phyloP scores from a whole-genome alignment of 2,329 filamentous ascomycete species.

The Nemania serpens region DNA sequence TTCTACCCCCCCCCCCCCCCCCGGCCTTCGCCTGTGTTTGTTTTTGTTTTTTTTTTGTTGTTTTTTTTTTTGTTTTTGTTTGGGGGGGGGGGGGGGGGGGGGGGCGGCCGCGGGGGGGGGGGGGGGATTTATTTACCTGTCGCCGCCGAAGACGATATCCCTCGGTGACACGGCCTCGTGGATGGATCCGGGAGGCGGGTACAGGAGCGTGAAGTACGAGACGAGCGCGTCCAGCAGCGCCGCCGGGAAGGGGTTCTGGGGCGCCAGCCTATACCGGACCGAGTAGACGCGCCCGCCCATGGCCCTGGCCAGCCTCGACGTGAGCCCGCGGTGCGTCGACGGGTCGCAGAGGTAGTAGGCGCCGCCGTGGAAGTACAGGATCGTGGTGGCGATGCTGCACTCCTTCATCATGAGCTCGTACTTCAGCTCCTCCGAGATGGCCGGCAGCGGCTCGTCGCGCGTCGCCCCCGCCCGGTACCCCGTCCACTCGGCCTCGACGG shows the following conservation, averaged over 20 bases:
- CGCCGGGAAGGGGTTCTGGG: constrained; percentile 74
- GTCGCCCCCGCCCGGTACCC: constrained; percentile 65
- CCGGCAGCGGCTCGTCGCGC: constrained; percentile 55
- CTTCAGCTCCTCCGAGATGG: constrained; percentile 65
- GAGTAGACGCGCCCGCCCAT: constrained; percentile 71
- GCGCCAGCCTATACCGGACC: constrained; percentile 75
- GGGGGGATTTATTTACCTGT: constrained; percentile 65
- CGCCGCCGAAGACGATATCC: constrained; percentile 73
- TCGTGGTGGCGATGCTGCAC: constrained; percentile 62
- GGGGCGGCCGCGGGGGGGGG: too few relatives aligned
- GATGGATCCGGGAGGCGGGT: constrained; percentile 69
- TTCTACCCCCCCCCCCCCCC: too few relatives aligned
- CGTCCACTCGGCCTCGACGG: constrained; percentile 77
- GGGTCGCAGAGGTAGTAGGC: constrained; percentile 77
- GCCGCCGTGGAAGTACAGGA: constrained; percentile 78
- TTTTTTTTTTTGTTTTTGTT: too few relatives aligned
- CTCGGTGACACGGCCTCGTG: constrained; percentile 68
- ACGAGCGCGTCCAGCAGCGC: constrained; percentile 74
- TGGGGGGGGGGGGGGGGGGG: too few relatives aligned
- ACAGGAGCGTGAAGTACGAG: constrained; percentile 73
- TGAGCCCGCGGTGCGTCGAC: constrained; percentile 63
- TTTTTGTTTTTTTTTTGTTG: too few relatives aligned
- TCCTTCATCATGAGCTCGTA: constrained; percentile 72
- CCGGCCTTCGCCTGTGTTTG: too few relatives aligned
- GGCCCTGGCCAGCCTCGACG: constrained; percentile 66